Percentiles rank a stretch among this genome's conserved stretches.
These are phyloP conservation scores for Paramecium biaurelia DNA, from an alignment of 73 alveolate species.

Conservation along the genomic window DNA sequence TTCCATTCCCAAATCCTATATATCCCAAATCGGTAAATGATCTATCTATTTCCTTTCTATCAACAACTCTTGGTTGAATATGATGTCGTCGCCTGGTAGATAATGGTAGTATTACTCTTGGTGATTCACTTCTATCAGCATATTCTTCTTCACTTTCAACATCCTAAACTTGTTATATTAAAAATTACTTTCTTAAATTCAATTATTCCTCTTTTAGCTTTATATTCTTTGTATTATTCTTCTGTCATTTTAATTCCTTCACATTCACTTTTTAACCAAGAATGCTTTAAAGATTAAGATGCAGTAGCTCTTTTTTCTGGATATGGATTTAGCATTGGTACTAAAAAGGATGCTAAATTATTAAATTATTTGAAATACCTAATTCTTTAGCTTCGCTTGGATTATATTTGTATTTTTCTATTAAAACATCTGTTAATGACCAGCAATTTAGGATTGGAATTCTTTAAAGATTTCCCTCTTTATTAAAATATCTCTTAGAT, in stretches of 20 bases:
- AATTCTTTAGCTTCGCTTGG: conserved; percentile 57
- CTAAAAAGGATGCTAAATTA: conserved; percentile 12
- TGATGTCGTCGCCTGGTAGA: neutral
- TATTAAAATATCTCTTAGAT: conserved; percentile 85
- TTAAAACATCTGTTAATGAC: conserved; percentile 78
- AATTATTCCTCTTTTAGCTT: neutral
- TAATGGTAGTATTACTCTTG: neutral
- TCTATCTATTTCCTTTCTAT: conserved; percentile 32
- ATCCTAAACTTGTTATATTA: neutral
- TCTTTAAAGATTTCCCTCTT: conserved; percentile 80
- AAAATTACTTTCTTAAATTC: neutral
- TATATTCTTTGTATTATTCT: neutral
- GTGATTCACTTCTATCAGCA: conserved; percentile 32
- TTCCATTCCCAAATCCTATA: conserved; percentile 48
- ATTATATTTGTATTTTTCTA: conserved; percentile 51
- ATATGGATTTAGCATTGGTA: conserved; percentile 48
- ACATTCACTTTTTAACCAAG: conserved; percentile 33
- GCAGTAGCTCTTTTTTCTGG: conserved; percentile 66
- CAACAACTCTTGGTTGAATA: conserved; percentile 6
- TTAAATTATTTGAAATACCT: neutral
- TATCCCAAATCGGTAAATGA: conserved; percentile 41
- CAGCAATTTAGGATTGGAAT: conserved; percentile 79
- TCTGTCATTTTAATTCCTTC: conserved; percentile 5
- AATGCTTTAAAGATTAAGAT: conserved; percentile 6
- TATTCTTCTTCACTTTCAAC: conserved; percentile 31